A percentile compares a stretch with the other conserved stretches of the same genome.
phyloP scores from a whole-genome alignment of 78 protist genomes.

The Paratrimastix pyriformis region DNA sequence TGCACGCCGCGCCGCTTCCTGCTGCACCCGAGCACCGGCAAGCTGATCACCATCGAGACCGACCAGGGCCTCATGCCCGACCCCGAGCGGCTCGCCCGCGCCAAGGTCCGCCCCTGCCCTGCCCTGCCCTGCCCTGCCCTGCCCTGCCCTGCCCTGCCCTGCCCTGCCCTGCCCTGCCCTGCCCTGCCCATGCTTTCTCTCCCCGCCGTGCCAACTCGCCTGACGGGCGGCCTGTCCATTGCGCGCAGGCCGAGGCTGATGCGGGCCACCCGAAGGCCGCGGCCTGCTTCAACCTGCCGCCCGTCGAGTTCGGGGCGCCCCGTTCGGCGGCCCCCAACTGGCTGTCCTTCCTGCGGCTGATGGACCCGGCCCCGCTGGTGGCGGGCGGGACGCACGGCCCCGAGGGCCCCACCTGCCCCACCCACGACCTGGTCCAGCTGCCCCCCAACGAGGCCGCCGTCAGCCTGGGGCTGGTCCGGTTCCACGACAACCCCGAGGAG shows the following conservation, averaged over 20 bases:
- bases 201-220: too few species aligned
- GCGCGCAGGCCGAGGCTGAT: too few species aligned
- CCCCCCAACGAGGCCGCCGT: slow-evolving; percentile 76
- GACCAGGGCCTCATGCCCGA: slow-evolving; percentile 42
- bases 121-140: too few species aligned
- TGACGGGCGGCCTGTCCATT: too few species aligned
- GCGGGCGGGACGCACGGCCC: not conserved
- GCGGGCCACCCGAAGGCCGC: too few species aligned
- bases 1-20: slow-evolving; percentile 69
- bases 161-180: too few species aligned
- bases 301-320: slow-evolving; percentile 38
- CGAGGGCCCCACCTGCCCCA: slow-evolving; percentile 7
- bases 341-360: slow-evolving; percentile 65
- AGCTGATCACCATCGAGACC: slow-evolving; percentile 53
- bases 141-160: too few species aligned
- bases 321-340: slow-evolving; percentile 54
- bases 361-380: slow-evolving; percentile 59
- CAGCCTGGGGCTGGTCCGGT: slow-evolving; percentile 22
- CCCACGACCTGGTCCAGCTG: slow-evolving; percentile 43
- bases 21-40: slow-evolving; percentile 42
- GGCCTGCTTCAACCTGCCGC: too few species aligned
- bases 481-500: slow-evolving; percentile 50
- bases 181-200: too few species aligned
- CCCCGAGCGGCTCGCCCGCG: too few species aligned
- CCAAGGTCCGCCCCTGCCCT: too few species aligned